phyloP scores from a whole-genome alignment of 768 basidiomycete species.

The Gloeophyllum trabeum region DNA sequence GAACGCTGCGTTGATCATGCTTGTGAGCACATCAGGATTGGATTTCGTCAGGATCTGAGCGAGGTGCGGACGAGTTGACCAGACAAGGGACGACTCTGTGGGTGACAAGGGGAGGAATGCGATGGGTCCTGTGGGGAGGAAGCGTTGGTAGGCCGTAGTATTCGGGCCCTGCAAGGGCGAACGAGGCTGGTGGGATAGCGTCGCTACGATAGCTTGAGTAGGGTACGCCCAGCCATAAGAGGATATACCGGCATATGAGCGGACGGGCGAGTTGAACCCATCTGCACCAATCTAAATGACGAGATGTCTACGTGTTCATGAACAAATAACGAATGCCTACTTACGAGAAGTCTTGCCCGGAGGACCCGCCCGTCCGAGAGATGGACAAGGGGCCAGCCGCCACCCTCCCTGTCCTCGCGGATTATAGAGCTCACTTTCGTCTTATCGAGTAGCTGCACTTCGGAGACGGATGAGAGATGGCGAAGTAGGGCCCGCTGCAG shows the following conservation, averaged over 20 bases:
- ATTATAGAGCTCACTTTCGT: constrained; percentile 66
- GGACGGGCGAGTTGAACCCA: constrained; percentile 90
- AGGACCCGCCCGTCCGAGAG: constrained; percentile 58
- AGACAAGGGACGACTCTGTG: constrained; percentile 79
- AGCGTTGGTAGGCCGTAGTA: constrained; percentile 84
- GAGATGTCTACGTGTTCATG: background rate
- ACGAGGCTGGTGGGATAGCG: constrained; percentile 63
- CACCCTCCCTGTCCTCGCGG: constrained; percentile 32
- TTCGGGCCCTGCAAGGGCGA: constrained; percentile 52
- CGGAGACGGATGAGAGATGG: constrained; percentile 38
- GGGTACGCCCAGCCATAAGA: constrained; percentile 91
- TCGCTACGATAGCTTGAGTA: constrained; percentile 84
- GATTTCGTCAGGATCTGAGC: constrained; percentile 62
- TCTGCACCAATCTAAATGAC: constrained; percentile 80
- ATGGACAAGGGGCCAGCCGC: constrained; percentile 72
- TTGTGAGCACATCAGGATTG: constrained; percentile 48
- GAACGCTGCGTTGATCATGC: constrained; percentile 88
- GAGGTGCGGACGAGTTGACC: constrained; percentile 77
- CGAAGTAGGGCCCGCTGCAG: constrained; percentile 77
- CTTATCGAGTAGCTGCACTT: constrained; percentile 58
- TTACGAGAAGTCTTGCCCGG: constrained; percentile 66
- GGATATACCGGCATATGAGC: constrained; percentile 72
- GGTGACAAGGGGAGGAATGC: constrained; percentile 86
- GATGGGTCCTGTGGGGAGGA: constrained; percentile 90
- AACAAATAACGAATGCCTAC: constrained; percentile 11